Base-by-base conservation (phyloP, 805 yeast species). In the Dipodascus albidus region DNA sequence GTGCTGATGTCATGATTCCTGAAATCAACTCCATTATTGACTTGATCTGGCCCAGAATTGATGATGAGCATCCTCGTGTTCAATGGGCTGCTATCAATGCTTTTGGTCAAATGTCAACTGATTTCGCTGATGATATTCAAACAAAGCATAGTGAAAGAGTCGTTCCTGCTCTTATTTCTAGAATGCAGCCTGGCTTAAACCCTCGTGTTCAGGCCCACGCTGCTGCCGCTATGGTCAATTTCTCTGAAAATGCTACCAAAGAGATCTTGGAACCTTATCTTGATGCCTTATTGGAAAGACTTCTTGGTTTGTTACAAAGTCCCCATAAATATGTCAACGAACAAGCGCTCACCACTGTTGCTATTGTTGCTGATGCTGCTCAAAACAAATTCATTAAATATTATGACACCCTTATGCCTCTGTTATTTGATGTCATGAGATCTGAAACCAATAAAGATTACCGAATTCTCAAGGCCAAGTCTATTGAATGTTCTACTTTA, bases 51-150 rank as follows among this genome's bases (percentile, higher is more conserved):
- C 97, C 98, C 2, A 74, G 85, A n/a, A 74, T 93, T 57, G 74
- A 80, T 51, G 98, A 93, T 68, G 79, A 79, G 2, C 97, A 93
- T 64, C 83, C 96, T 60, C 81, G 99, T 67, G 99, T 93, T 52
- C 98, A 91, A 65, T 91, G 89, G 73, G 96, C 96, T 31, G 86
- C 96, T 60, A 93, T 98, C 73, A 93, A 93, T 66, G 96, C 96
- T 0, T 73, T 93, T 56, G 99, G 99, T 52, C 99, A 93, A 74
- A 86, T 93, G 67, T 86, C 96, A 6, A 91, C 99, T 0, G 99
- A 93, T 71, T 89, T 93, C 70, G 93, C 97, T 3, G 95, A 87
- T 61, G 75, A 77, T 15, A 84, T 93, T 55, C 98, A 93, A 72
- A 76, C 83, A 61, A 81, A 86, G 51, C 77, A 88, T 20, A 95